These are phyloP conservation scores for Pleurotus eryngii DNA, from an alignment of 768 basidiomycete genomes.

Conservation along the genomic window DNA sequence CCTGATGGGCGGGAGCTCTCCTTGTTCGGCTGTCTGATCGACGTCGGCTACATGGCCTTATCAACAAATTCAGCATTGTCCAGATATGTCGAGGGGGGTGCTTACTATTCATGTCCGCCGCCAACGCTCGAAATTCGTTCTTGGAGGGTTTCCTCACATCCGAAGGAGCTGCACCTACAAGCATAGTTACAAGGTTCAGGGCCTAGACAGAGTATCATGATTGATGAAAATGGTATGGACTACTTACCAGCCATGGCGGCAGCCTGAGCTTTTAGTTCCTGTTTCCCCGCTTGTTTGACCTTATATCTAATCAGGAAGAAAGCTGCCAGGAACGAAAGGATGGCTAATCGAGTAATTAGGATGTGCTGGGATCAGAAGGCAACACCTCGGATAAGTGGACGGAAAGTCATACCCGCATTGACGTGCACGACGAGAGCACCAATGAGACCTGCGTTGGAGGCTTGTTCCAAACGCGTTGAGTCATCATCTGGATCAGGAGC, in stretches of 20 bases:
- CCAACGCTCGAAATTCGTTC: too few relatives aligned
- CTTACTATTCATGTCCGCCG: too few relatives aligned
- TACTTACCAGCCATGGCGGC: not conserved
- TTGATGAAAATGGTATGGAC: too few relatives aligned
- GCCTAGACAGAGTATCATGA: too few relatives aligned
- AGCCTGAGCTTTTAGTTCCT: slow-evolving; percentile 38
- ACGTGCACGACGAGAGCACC: slow-evolving; percentile 54
- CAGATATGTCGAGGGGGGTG: too few relatives aligned
- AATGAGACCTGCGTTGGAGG: slow-evolving; percentile 44
- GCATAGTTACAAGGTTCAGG: too few relatives aligned
- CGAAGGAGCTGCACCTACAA: too few relatives aligned
- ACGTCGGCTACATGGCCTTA: not conserved
- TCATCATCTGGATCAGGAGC: slow-evolving; percentile 23
- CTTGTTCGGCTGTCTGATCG: slow-evolving; percentile 4
- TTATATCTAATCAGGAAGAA: slow-evolving; percentile 57
- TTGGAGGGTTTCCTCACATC: too few relatives aligned
- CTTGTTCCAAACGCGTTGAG: slow-evolving; percentile 19
- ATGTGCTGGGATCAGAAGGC: too few relatives aligned
- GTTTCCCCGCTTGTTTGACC: slow-evolving; percentile 47
- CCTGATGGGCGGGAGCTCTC: not conserved
- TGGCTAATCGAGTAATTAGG: slow-evolving; percentile 15
- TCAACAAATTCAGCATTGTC: too few relatives aligned
- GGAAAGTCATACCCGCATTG: slow-evolving; percentile 37
- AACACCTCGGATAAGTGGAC: too few relatives aligned
- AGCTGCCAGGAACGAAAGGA: slow-evolving; percentile 47